Base-by-base conservation (phyloP, 495 filamentous ascomycete genomes). In the Neurospora sp. region DNA sequence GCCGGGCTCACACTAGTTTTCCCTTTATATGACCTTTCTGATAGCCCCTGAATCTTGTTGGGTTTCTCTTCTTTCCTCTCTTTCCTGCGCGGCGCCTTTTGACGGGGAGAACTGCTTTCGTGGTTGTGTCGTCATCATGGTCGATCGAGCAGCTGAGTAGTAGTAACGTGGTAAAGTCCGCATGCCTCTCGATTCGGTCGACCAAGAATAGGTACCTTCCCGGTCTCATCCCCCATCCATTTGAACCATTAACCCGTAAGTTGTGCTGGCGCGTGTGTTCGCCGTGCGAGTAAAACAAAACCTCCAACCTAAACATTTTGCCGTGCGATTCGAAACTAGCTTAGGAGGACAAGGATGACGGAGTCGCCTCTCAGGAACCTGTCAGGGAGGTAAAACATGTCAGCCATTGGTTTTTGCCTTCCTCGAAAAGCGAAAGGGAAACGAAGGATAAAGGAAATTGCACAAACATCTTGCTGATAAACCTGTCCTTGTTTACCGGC, bases 401-500 rank as follows among this genome's bases (percentile, higher is more conserved):
- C 73, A 80, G 78, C 72, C 72, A 23, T 70, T 73, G 74, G 74
- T 75, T 5, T 35, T 35, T 39, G 2, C 9, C 5, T 14, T 48
- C 7, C 59, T 46, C 31, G 3, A 2, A 27, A 54, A 10, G 44
- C 0, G 5, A n/a, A n/a, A n/a, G 14, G 16, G 31, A 41, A 11
- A 18, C 41, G 0, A 18, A 2, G 16, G 23, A 35, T 10, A 48
- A 40, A 23, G 35, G 71, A 27, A 38, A 44, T 3, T 18, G 4
- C 27, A 86, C 92, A 73, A 81, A 97, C 96, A 99, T 94, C 86
- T 99, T 99, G 87, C 93, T 97, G 78, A 98, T 94, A 83, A 98
- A 99, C 39, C 96, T 87, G 83, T 99, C 96, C 88, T 98, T 98
- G 84, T 99, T 98, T 44, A 97, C 92, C 40, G 93, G 92, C 81